Percentiles rank a stretch among this genome's conserved stretches.
Evolutionary conservation across 371 early-diverging fungal genomes (phyloP).

Genomic region (Phascolomyces articulosus): DNA sequence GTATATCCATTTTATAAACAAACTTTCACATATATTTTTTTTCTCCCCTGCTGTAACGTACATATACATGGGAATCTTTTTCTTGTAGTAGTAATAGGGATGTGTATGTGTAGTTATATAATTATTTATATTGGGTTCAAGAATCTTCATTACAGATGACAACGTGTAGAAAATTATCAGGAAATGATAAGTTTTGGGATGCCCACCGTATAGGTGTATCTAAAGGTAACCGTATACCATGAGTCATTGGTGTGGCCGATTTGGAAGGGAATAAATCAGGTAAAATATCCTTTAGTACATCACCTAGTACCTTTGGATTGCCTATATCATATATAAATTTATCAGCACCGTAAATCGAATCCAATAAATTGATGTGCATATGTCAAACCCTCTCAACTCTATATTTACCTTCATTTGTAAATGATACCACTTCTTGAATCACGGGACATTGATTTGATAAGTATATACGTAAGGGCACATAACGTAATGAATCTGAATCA

Average conservation of each 20-base stretch:
- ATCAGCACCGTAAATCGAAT: no score
- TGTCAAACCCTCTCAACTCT: no score
- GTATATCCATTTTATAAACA: background rate
- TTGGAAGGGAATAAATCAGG: constrained; percentile 26
- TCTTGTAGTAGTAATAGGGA: no score
- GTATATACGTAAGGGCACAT: constrained; percentile 63
- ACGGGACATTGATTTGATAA: constrained; percentile 63
- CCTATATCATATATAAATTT: background rate
- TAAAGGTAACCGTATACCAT: constrained; percentile 60
- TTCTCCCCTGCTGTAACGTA: no score
- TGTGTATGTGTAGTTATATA: background rate
- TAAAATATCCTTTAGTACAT: constrained; percentile 13
- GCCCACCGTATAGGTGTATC: constrained; percentile 71
- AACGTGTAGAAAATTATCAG: constrained; percentile 78
- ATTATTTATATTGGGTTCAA: background rate
- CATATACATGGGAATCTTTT: no score
- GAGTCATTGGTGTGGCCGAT: constrained; percentile 32
- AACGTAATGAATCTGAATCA: constrained; percentile 41
- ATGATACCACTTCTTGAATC: constrained; percentile 60
- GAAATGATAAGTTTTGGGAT: constrained; percentile 65
- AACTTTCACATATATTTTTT: background rate
- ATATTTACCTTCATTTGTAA: constrained; percentile 30
- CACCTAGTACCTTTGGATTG: constrained; percentile 7
- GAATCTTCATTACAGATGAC: constrained; percentile 34
- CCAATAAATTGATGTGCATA: no score